Evolutionary conservation across 2,329 filamentous ascomycete genomes (phyloP).

Genomic region (Stachybotrys chlorohalonatus): DNA sequence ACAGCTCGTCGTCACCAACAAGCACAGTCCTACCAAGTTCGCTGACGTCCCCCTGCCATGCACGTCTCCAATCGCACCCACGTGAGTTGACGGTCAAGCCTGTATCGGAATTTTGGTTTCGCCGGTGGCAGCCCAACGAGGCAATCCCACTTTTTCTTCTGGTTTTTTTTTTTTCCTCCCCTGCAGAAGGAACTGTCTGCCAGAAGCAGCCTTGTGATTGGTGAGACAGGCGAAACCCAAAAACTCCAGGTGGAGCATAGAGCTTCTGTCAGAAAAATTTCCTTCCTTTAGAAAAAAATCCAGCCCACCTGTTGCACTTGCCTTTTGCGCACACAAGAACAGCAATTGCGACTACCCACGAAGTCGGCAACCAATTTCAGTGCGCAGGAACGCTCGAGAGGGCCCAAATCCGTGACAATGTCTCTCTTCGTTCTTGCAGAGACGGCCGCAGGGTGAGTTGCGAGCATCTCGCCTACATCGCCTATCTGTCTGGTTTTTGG

Average conservation of each 20-base stretch:
- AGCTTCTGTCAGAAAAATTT: conserved; percentile 33
- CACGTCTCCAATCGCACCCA: conserved; percentile 8
- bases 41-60: conserved; percentile 14
- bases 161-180: conserved; percentile 2
- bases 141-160: background rate
- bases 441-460: conserved; percentile 68
- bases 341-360: conserved; percentile 27
- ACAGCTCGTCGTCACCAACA: conserved; percentile 7
- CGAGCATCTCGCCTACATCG: conserved; percentile 3
- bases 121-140: background rate
- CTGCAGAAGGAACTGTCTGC: too few relatives aligned
- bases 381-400: conserved; percentile 20
- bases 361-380: conserved; percentile 21
- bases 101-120: conserved; percentile 14
- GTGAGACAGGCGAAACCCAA: conserved; percentile 16
- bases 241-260: conserved; percentile 28
- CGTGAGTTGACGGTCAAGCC: conserved; percentile 12
- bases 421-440: conserved; percentile 89
- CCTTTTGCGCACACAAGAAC: conserved; percentile 24
- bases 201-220: background rate
- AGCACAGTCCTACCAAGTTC: conserved; percentile 13
- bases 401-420: conserved; percentile 45
- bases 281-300: conserved; percentile 12
- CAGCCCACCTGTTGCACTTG: conserved; percentile 17
- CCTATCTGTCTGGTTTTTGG: background rate